phyloP scores from a whole-genome alignment of 2,329 filamentous ascomycete species.

The Diplodia seriata region DNA sequence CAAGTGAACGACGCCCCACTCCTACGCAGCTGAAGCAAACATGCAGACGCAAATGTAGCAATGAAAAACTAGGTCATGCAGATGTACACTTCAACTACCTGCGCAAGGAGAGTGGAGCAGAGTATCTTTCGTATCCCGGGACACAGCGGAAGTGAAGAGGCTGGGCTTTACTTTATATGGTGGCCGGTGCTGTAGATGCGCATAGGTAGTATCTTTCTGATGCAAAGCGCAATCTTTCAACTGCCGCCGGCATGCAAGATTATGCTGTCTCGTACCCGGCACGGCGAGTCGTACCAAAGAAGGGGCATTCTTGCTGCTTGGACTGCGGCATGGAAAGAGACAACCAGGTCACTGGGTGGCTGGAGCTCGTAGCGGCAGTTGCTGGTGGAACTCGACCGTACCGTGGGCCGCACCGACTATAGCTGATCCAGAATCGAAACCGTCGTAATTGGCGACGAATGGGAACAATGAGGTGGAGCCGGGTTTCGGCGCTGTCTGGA shows the following conservation, averaged over 20 bases:
- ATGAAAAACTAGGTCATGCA: neutral
- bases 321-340: neutral
- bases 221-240: too few relatives aligned
- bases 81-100: too few relatives aligned
- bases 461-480: neutral
- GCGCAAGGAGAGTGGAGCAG: neutral
- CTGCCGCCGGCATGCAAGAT: neutral
- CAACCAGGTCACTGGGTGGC: neutral
- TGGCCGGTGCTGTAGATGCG: too few relatives aligned
- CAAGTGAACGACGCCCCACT: too few relatives aligned
- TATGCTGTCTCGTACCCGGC: neutral
- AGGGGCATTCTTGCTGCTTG: neutral
- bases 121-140: too few relatives aligned
- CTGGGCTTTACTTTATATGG: too few relatives aligned
- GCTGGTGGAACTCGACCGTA: neutral
- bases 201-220: too few relatives aligned
- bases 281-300: neutral
- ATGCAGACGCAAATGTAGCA: neutral
- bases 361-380: constrained; percentile 1
- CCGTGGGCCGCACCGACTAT: neutral
- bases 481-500: neutral
- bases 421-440: neutral
- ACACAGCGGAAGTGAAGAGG: neutral
- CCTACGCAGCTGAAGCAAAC: neutral
- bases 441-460: neutral